Percentiles rank a stretch among this genome's conserved stretches.
Conservation (phyloP, 2,329 filamentous ascomycete species). For the Chaetomium strumarium region DNA sequence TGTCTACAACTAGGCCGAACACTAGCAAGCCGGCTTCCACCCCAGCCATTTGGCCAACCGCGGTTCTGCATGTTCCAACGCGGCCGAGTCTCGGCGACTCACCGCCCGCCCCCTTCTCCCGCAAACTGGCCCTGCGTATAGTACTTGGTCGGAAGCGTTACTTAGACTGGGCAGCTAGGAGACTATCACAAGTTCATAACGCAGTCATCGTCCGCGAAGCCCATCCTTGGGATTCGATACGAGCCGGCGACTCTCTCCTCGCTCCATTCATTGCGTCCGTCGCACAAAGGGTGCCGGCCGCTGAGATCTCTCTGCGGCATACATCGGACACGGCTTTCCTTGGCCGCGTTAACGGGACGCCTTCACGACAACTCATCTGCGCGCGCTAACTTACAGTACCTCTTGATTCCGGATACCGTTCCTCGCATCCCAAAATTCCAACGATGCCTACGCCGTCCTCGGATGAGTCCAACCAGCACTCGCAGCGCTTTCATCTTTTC, state of each 20-base stretch:
- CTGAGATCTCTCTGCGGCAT: background rate
- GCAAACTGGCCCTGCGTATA: slow-evolving; percentile 12
- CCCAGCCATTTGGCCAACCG: background rate
- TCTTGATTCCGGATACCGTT: background rate
- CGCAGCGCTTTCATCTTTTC: slow-evolving; percentile 30
- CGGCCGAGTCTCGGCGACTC: background rate
- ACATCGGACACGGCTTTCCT: background rate
- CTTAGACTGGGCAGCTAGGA: slow-evolving; percentile 8
- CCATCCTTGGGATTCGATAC: background rate
- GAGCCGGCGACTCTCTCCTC: background rate
- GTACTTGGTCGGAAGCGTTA: slow-evolving; percentile 16
- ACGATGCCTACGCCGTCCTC: slow-evolving; percentile 43
- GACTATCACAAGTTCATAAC: slow-evolving; percentile 13
- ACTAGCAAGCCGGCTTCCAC: background rate
- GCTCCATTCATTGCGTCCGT: slow-evolving; percentile 5
- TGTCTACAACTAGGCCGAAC: background rate
- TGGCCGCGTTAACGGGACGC: background rate
- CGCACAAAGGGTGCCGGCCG: background rate
- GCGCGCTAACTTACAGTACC: background rate
- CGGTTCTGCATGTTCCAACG: background rate
- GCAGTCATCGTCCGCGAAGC: slow-evolving; percentile 1
- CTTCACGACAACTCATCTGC: background rate
- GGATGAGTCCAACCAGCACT: slow-evolving; percentile 35
- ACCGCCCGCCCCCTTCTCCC: slow-evolving; percentile 11
- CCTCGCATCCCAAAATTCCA: background rate